Evolutionary conservation across 495 filamentous ascomycete genomes (phyloP).

Genomic region (Aspergillus sclerotioniger): DNA sequence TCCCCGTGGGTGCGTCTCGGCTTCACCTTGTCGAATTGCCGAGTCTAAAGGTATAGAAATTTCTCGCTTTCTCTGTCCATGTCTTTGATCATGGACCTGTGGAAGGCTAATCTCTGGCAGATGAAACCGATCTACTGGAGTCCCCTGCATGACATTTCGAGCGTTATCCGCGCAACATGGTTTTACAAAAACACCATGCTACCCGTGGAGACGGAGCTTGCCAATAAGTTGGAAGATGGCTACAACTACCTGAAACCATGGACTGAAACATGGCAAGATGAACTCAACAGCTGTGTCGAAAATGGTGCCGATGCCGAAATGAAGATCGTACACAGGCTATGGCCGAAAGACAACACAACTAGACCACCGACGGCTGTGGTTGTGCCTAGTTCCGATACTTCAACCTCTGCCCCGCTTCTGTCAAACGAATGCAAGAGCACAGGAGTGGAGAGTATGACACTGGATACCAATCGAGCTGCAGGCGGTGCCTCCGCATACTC

Average conservation of each 20-base stretch:
- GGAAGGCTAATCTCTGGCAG: slow-evolving; percentile 35
- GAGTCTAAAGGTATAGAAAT: slow-evolving; percentile 39
- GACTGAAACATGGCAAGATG: slow-evolving; percentile 91
- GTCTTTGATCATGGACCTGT: neutral
- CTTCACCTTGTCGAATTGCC: slow-evolving; percentile 61
- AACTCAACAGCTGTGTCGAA: slow-evolving; percentile 85
- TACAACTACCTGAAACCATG: slow-evolving; percentile 84
- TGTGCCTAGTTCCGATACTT: slow-evolving; percentile 20
- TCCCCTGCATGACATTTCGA: slow-evolving; percentile 85
- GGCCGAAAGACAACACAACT: slow-evolving; percentile 58
- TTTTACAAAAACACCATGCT: slow-evolving; percentile 94
- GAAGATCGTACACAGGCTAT: slow-evolving; percentile 80
- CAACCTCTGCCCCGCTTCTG: slow-evolving; percentile 12
- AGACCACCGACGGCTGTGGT: slow-evolving; percentile 29
- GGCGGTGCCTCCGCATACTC: slow-evolving; percentile 31
- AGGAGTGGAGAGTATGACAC: slow-evolving; percentile 8
- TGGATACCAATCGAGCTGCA: slow-evolving; percentile 43
- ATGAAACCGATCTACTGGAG: slow-evolving; percentile 99
- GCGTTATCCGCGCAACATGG: slow-evolving; percentile 87
- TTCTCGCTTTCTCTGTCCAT: slow-evolving; percentile 7
- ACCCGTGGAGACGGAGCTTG: slow-evolving; percentile 82
- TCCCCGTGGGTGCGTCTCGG: slow-evolving; percentile 75
- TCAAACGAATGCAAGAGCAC: slow-evolving; percentile 10
- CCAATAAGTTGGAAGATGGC: slow-evolving; percentile 87
- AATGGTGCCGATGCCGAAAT: slow-evolving; percentile 87